These are phyloP conservation scores for Setaria italica DNA, from an alignment of 202 grass and related monocot genomes.

Conservation along the genomic window DNA sequence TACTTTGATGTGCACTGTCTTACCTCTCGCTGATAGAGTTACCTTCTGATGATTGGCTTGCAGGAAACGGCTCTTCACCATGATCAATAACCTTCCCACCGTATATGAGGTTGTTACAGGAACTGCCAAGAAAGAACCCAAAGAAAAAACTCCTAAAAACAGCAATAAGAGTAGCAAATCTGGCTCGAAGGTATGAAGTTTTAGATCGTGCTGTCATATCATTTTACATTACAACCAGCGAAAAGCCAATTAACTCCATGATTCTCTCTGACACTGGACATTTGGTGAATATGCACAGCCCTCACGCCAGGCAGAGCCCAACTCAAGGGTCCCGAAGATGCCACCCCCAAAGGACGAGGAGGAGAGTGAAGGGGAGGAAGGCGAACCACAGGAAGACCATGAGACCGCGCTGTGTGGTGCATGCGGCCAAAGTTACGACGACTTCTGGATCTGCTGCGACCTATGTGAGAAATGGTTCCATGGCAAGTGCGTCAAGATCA, in stretches of 20 bases:
- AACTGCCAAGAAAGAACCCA: constrained; percentile 58
- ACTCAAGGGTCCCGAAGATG: constrained; percentile 54
- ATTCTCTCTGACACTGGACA: constrained; percentile 6
- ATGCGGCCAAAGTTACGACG: constrained; percentile 74
- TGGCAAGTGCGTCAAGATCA: constrained; percentile 80
- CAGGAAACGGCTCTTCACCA: constrained; percentile 74
- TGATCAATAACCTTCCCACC: constrained; percentile 76
- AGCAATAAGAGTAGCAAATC: constrained; percentile 65
- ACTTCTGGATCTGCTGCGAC: constrained; percentile 87
- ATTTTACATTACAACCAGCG: background rate
- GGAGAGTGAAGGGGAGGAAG: constrained; percentile 57
- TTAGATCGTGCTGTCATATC: background rate
- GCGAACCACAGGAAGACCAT: constrained; percentile 64
- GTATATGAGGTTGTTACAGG: constrained; percentile 80
- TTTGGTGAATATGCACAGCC: constrained; percentile 39
- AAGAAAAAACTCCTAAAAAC: constrained; percentile 68
- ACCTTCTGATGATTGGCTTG: constrained; percentile 32
- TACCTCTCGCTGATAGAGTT: background rate
- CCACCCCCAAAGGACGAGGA: constrained; percentile 58
- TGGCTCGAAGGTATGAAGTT: constrained; percentile 61
- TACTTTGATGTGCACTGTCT: background rate
- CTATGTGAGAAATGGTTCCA: constrained; percentile 86
- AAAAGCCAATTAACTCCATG: background rate
- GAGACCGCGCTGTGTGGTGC: constrained; percentile 68
- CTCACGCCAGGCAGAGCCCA: constrained; percentile 40